Evolutionary conservation across 2,329 filamentous ascomycete species (phyloP).

Genomic region (Cytospora piceae): DNA sequence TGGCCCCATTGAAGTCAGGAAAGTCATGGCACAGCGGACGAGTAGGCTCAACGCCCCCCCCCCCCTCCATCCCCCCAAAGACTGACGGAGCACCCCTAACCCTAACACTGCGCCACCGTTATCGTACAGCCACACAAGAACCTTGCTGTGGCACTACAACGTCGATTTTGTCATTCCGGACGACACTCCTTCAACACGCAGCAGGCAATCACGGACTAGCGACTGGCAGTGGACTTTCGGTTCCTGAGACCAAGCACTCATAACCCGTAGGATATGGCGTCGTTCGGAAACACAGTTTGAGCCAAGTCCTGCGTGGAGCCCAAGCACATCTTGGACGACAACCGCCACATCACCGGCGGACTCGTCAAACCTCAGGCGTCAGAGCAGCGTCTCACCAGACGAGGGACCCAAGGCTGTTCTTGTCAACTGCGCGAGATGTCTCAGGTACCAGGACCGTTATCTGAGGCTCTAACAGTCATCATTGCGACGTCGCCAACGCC

Average conservation of each 20-base stretch:
- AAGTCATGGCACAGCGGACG: too few species aligned
- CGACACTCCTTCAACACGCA: not conserved
- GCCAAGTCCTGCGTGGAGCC: not conserved
- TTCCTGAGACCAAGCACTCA: not conserved
- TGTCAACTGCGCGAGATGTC: slow-evolving; percentile 11
- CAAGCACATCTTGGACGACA: not conserved
- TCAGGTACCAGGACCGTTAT: slow-evolving; percentile 14
- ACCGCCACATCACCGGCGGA: not conserved
- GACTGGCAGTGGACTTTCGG: not conserved
- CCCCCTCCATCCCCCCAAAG: too few species aligned
- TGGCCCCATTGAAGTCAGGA: too few species aligned
- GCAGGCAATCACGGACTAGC: not conserved
- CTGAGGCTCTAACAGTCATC: slow-evolving; percentile 46
- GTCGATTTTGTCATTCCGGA: not conserved
- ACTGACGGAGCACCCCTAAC: not conserved
- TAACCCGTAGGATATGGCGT: not conserved
- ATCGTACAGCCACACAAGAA: not conserved
- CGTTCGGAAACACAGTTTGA: not conserved
- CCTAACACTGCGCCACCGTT: not conserved
- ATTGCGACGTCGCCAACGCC: slow-evolving; percentile 61
- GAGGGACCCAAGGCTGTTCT: not conserved
- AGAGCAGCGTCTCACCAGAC: not conserved
- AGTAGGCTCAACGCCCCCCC: too few species aligned
- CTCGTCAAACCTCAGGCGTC: not conserved
- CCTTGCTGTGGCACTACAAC: not conserved